These are phyloP conservation scores for Wickerhamomyces bovis DNA, from an alignment of 805 yeast species.

Conservation along the genomic window DNA sequence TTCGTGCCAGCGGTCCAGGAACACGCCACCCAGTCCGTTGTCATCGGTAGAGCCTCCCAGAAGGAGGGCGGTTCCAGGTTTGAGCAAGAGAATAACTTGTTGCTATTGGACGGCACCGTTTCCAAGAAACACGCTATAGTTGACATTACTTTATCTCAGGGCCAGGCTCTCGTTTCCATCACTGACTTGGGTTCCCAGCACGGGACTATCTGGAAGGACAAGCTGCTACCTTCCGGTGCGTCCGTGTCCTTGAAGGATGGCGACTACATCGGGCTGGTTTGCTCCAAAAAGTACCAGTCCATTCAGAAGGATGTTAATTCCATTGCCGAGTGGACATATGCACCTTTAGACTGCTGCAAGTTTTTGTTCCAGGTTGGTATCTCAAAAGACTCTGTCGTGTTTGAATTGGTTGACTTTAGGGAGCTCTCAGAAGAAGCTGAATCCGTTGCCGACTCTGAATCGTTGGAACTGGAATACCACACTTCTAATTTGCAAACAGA, in stretches of 20 bases:
- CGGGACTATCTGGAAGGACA: conserved; percentile 6
- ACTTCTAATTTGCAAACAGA: neutral
- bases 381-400: neutral
- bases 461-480: neutral
- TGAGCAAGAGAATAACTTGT: conserved; percentile 1
- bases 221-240: neutral
- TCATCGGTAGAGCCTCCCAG: conserved; percentile 6
- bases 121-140: conserved; percentile 7
- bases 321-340: neutral
- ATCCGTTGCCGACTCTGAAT: neutral
- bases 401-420: neutral
- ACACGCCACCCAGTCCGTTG: neutral
- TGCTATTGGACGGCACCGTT: conserved; percentile 4
- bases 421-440: neutral
- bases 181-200: conserved; percentile 6
- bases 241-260: neutral
- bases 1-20: neutral
- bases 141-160: neutral
- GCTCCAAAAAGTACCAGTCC: neutral
- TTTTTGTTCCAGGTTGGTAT: conserved; percentile 1
- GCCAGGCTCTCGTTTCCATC: neutral
- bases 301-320: neutral
- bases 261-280: conserved; percentile 5
- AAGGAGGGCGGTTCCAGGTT: neutral
- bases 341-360: conserved; percentile 3